phyloP scores from a whole-genome alignment of 1,139 yeast species.

The Arxiozyma heterogenica region DNA sequence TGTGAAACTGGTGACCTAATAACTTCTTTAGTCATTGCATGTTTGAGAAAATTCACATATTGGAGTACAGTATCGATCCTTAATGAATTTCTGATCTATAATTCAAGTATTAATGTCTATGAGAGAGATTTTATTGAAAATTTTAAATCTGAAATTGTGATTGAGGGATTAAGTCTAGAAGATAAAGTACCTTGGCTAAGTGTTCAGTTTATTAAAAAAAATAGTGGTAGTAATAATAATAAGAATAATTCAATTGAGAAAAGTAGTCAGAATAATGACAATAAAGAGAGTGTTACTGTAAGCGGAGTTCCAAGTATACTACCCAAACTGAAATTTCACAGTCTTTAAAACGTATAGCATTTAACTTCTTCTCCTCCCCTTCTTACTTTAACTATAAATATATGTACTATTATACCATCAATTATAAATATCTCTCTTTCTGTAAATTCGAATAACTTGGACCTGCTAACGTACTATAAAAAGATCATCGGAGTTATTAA shows the following conservation, averaged over 20 bases:
- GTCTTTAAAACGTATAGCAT: constrained; percentile 11
- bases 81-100: constrained; percentile 72
- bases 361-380: too few relatives aligned
- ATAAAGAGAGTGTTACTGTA: constrained; percentile 4
- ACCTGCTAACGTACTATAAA: too few relatives aligned
- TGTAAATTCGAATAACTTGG: too few relatives aligned
- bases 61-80: constrained; percentile 89
- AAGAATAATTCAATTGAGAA: constrained; percentile 3
- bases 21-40: constrained; percentile 74
- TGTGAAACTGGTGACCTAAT: constrained; percentile 87
- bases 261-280: background rate
- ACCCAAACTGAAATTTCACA: constrained; percentile 23
- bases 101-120: constrained; percentile 71
- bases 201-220: constrained; percentile 11
- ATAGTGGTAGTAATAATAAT: background rate
- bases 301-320: constrained; percentile 15
- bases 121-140: constrained; percentile 79
- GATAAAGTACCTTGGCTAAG: constrained; percentile 29
- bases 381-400: background rate
- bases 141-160: constrained; percentile 54
- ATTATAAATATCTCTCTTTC: background rate
- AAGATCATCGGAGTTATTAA: background rate
- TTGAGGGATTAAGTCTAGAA: constrained; percentile 27
- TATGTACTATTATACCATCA: background rate
- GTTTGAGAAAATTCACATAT: constrained; percentile 70